Conservation (phyloP, 495 filamentous ascomycete species). For the Apodospora peruviana region DNA sequence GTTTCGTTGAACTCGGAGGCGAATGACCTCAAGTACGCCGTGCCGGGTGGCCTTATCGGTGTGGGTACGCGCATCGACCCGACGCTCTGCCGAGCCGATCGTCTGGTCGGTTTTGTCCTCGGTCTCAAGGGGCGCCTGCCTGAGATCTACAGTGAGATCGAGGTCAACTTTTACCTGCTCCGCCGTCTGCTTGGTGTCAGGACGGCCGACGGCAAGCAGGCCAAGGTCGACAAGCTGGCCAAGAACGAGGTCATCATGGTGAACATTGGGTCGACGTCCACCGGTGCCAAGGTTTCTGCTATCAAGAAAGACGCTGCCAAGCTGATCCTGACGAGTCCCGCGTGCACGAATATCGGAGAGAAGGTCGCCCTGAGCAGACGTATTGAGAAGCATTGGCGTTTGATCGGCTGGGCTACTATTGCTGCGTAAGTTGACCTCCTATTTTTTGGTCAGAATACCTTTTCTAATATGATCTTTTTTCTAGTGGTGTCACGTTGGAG, state of each 20-base stretch:
- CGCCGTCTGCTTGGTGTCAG: conserved; percentile 92
- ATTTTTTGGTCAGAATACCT: neutral
- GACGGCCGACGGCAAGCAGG: conserved; percentile 97
- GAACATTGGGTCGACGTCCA: conserved; percentile 96
- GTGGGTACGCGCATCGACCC: conserved; percentile 96
- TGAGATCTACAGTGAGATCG: conserved; percentile 92
- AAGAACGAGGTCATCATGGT: conserved; percentile 99
- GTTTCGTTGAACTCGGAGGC: conserved; percentile 94
- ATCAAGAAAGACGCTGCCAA: conserved; percentile 97
- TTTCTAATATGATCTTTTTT: neutral
- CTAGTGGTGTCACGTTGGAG: conserved; percentile 38
- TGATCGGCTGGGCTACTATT: conserved; percentile 97
- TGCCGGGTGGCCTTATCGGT: conserved; percentile 94
- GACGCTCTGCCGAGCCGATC: conserved; percentile 95
- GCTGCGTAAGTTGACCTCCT: conserved; percentile 39
- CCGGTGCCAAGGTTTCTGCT: conserved; percentile 88
- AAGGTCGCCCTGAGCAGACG: conserved; percentile 94
- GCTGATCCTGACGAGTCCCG: conserved; percentile 69
- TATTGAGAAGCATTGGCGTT: conserved; percentile 99
- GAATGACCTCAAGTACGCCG: conserved; percentile 96
- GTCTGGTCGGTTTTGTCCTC: conserved; percentile 95
- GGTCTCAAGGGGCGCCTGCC: conserved; percentile 87
- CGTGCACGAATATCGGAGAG: conserved; percentile 90
- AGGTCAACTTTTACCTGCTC: conserved; percentile 98
- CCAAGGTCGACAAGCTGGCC: conserved; percentile 92